phyloP scores from a whole-genome alignment of 305 asterid genomes.

The Plantago coronopus region DNA sequence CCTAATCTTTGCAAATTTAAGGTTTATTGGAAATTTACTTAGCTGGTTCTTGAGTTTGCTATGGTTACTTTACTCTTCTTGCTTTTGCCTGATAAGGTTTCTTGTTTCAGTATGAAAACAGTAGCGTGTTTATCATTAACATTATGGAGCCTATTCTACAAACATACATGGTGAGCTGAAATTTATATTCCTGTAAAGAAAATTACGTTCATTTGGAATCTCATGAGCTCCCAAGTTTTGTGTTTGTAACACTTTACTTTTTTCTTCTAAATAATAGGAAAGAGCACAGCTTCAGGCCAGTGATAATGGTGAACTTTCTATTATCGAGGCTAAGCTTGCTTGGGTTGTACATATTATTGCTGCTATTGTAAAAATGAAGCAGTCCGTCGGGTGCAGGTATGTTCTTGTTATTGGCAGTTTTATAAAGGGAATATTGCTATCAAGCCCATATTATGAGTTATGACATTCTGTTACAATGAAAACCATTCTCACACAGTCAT shows the following conservation, averaged over 20 bases:
- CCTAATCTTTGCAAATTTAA: slow-evolving; percentile 92
- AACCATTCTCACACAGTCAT: too few species aligned
- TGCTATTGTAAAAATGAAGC: slow-evolving; percentile 73
- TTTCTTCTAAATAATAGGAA: slow-evolving; percentile 43
- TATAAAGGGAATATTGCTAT: too few species aligned
- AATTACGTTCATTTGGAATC: slow-evolving; percentile 18
- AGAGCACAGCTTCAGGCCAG: slow-evolving; percentile 65
- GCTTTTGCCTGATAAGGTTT: slow-evolving; percentile 22
- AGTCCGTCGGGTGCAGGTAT: slow-evolving; percentile 82
- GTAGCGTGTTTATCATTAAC: slow-evolving; percentile 84
- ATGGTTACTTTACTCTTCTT: slow-evolving; percentile 3
- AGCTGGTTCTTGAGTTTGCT: slow-evolving; percentile 14
- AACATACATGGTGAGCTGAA: slow-evolving; percentile 67
- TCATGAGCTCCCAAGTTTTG: slow-evolving; percentile 12
- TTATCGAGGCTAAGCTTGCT: slow-evolving; percentile 86
- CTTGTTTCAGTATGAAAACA: slow-evolving; percentile 81
- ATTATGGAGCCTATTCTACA: slow-evolving; percentile 88
- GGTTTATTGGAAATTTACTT: slow-evolving; percentile 35
- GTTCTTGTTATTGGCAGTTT: neutral
- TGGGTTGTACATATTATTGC: slow-evolving; percentile 97
- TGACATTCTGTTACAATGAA: too few species aligned
- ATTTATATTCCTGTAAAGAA: slow-evolving; percentile 13
- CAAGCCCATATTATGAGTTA: neutral
- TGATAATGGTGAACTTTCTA: slow-evolving; percentile 62
- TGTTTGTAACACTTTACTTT: slow-evolving; percentile 10